phyloP scores from a whole-genome alignment of 495 filamentous ascomycete genomes.

The Hypoxylon lenormandii region DNA sequence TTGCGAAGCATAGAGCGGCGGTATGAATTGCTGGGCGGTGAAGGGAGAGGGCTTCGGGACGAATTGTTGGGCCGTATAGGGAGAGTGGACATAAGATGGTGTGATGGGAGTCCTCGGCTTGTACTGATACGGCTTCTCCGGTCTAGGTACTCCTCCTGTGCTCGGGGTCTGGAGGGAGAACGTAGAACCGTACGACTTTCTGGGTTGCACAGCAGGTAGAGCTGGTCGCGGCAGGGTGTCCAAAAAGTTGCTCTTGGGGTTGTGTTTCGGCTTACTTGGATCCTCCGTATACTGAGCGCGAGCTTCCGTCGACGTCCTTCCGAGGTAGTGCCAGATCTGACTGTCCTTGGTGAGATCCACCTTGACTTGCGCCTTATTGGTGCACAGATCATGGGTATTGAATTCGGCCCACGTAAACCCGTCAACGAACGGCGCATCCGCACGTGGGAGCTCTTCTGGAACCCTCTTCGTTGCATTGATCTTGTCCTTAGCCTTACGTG shows the following conservation, averaged over 20 bases:
- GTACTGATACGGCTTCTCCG: slow-evolving; percentile 66
- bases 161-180: slow-evolving; percentile 47
- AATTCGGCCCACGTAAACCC: slow-evolving; percentile 86
- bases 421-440: slow-evolving; percentile 76
- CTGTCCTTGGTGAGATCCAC: slow-evolving; percentile 76
- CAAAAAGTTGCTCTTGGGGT: slow-evolving; percentile 71
- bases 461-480: slow-evolving; percentile 68
- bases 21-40: slow-evolving; percentile 38
- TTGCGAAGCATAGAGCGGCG: slow-evolving; percentile 31
- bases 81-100: slow-evolving; percentile 49
- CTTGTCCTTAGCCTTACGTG: slow-evolving; percentile 65
- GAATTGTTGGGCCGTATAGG: slow-evolving; percentile 58
- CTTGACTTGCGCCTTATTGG: slow-evolving; percentile 59
- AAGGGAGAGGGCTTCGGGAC: slow-evolving; percentile 46
- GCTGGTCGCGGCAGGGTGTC: slow-evolving; percentile 69
- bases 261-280: slow-evolving; percentile 66
- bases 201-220: slow-evolving; percentile 45
- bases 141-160: slow-evolving; percentile 36
- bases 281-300: slow-evolving; percentile 92
- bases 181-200: slow-evolving; percentile 51
- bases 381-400: slow-evolving; percentile 66
- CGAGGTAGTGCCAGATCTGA: slow-evolving; percentile 90
- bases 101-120: slow-evolving; percentile 61
- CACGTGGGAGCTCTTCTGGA: slow-evolving; percentile 71
- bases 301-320: slow-evolving; percentile 86